phyloP scores from a whole-genome alignment of 192 early-diverging fungal species.

The Endogone sp. region DNA sequence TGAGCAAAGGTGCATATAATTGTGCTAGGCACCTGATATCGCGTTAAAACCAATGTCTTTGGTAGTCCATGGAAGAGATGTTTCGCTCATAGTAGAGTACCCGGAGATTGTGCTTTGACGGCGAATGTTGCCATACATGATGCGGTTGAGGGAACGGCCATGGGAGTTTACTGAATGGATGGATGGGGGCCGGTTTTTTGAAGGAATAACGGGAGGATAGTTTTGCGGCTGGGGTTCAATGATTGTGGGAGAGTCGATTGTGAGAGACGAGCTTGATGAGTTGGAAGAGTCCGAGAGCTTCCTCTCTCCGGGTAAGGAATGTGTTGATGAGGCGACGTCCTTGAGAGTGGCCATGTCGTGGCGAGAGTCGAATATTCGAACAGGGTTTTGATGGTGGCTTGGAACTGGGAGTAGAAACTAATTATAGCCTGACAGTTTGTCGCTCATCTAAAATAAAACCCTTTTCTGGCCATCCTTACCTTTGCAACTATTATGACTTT shows the following conservation, averaged over 20 bases:
- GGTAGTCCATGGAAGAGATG: constrained; percentile 56
- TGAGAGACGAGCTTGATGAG: background rate
- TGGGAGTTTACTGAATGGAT: constrained; percentile 22
- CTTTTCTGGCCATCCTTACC: too few species aligned
- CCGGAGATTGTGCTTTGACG: constrained; percentile 41
- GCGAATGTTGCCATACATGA: constrained; percentile 23
- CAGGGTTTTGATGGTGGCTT: too few species aligned
- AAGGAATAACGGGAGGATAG: background rate
- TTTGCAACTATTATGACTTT: too few species aligned
- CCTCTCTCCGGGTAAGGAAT: background rate
- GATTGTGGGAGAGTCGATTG: background rate
- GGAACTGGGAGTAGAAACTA: too few species aligned
- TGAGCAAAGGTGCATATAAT: background rate
- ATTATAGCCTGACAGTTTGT: too few species aligned
- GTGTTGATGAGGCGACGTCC: background rate
- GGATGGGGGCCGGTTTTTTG: constrained; percentile 17
- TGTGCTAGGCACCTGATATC: constrained; percentile 44
- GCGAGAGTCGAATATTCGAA: too few species aligned
- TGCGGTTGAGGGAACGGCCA: constrained; percentile 14
- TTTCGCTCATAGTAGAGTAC: constrained; percentile 46
- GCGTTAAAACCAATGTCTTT: constrained; percentile 79
- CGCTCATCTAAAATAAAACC: too few species aligned
- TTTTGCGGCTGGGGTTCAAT: background rate
- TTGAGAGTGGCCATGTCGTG: background rate
- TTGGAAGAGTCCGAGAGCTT: background rate